Evolutionary conservation across 208 protist genomes (phyloP).

Genomic region (Angomonas deanei): DNA sequence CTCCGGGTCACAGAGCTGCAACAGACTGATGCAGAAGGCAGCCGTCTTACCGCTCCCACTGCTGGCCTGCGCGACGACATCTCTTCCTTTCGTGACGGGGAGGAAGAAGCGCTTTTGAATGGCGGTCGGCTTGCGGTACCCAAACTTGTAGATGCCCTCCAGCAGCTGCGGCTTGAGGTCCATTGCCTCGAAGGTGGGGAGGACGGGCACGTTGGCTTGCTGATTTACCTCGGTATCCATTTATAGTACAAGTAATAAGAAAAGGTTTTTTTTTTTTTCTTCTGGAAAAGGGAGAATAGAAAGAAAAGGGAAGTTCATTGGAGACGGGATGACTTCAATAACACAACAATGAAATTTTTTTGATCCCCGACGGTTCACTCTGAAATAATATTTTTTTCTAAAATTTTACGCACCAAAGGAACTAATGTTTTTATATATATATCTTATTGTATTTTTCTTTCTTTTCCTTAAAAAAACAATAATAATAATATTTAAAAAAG

Average conservation of each 20-base stretch:
- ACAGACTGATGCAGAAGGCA: conserved; percentile 93
- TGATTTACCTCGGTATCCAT: conserved; percentile 41
- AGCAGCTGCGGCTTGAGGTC: conserved; percentile 81
- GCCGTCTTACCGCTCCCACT: conserved; percentile 99
- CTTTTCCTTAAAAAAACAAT: neutral
- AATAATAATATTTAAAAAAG: too few relatives aligned
- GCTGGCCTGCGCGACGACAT: conserved; percentile 98
- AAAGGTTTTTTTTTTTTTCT: neutral
- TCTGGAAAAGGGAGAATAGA: neutral
- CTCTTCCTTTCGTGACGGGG: conserved; percentile 83
- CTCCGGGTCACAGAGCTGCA: conserved; percentile 81
- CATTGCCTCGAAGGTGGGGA: conserved; percentile 88
- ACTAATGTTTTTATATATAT: too few relatives aligned
- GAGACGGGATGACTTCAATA: too few relatives aligned
- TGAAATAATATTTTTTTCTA: neutral
- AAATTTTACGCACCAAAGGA: too few relatives aligned
- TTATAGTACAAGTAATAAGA: neutral
- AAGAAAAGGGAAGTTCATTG: neutral
- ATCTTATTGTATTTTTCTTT: neutral
- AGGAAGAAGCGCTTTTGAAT: conserved; percentile 98
- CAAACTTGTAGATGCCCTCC: conserved; percentile 97
- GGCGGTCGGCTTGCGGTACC: conserved; percentile 97
- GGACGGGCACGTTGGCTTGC: conserved; percentile 82
- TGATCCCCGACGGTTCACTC: neutral
- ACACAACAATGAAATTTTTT: neutral